phyloP scores from a whole-genome alignment of 495 filamentous ascomycete genomes.

The Talaromyces stipitatus region DNA sequence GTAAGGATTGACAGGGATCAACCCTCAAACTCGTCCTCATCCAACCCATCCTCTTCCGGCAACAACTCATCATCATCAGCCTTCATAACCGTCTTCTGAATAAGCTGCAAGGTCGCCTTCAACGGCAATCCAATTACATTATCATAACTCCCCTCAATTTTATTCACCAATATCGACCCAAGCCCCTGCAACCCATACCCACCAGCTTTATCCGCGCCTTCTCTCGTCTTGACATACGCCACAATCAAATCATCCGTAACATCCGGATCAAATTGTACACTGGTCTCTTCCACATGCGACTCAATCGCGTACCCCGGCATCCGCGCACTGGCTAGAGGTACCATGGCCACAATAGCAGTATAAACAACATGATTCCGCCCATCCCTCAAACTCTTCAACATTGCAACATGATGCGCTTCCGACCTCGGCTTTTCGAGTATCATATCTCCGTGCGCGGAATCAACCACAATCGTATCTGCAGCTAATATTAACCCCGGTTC shows the following conservation, averaged over 20 bases:
- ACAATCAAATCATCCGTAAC: slow-evolving; percentile 77
- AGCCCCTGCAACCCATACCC: slow-evolving; percentile 91
- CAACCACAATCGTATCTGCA: slow-evolving; percentile 87
- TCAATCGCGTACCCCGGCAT: slow-evolving; percentile 83
- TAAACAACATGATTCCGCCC: slow-evolving; percentile 65
- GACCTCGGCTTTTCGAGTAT: slow-evolving; percentile 85
- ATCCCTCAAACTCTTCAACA: slow-evolving; percentile 75
- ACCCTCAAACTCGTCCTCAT: slow-evolving; percentile 19
- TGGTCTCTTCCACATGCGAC: slow-evolving; percentile 77
- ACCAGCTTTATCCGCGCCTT: slow-evolving; percentile 93
- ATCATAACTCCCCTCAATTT: slow-evolving; percentile 82
- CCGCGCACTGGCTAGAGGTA: slow-evolving; percentile 64
- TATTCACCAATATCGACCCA: slow-evolving; percentile 78
- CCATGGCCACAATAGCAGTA: slow-evolving; percentile 74
- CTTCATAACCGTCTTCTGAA: slow-evolving; percentile 67
- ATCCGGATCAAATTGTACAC: slow-evolving; percentile 65
- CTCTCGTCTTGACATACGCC: slow-evolving; percentile 81
- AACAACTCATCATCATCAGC: slow-evolving; percentile 47
- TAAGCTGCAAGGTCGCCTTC: slow-evolving; percentile 67
- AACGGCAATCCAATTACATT: slow-evolving; percentile 95
- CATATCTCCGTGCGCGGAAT: slow-evolving; percentile 38
- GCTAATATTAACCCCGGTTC: slow-evolving; percentile 84
- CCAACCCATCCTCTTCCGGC: slow-evolving; percentile 15
- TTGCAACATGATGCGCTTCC: slow-evolving; percentile 71
- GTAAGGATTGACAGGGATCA: too few species aligned